Base-by-base conservation (phyloP, 2,329 filamentous ascomycete species). In the Grosmannia penicillata region DNA sequence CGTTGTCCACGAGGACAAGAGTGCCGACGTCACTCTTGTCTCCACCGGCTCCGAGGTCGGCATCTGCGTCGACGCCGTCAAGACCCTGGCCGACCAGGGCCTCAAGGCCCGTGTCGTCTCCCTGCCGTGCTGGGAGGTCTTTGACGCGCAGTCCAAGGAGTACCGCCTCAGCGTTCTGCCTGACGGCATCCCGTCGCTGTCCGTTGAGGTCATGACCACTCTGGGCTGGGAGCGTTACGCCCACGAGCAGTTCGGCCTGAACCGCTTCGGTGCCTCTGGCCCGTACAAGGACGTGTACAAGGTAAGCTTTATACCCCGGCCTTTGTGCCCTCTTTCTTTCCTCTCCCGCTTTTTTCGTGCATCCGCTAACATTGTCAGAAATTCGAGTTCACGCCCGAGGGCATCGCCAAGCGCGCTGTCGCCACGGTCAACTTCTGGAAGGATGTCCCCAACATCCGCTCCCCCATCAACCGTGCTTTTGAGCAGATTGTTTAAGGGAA, bases 201-300 rank as follows among this genome's bases (percentile, higher is more conserved):
- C 83, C 40, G 82, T 98, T 51, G 91, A 98, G 72, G 87, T 86
- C 60, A 93, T 94, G 83, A 82, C 75, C 63, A 98, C 91, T 51
- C 78, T 95, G 65, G 91, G 91, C 52, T 98, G 91, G 91, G 87
- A 96, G 75, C 82, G 89, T 63, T 98, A 96, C 70, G 83, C 86
- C 43, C 89, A 98, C 67, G 91, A 98, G 77, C 91, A 98, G 70
- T 98, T 98, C 56, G 91, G 91, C 60, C 78, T 98, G 50, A 98
- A 98, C 81, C 78, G 91, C 60, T 98, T 98, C 64, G 91, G 91
- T 77, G 89, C 89, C 50, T 93, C 84, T 40, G 91, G 89, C 55
- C 81, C 89, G 50, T 96, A 96, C 73, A 89, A 89, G 79, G 80
- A 96, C 55, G 86, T 98, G 45, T 98, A 98, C 75, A 81, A 83